Conservation (phyloP, 2,329 filamentous ascomycete species). For the Mollisia scopiformis region DNA sequence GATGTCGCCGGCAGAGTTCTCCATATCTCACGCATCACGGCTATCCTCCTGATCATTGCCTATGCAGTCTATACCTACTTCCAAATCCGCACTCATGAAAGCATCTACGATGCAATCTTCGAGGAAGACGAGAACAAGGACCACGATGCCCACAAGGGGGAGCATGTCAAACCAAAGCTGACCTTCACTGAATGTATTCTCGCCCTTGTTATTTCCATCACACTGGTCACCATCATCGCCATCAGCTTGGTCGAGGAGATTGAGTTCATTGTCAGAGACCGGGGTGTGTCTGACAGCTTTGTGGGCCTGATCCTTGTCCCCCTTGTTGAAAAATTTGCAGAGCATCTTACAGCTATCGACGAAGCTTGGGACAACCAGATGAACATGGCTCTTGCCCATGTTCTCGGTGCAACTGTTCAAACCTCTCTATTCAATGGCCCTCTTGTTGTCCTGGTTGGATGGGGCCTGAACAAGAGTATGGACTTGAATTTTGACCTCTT, state of each 20-base stretch:
- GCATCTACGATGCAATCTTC: constrained; percentile 75
- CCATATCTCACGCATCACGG: constrained; percentile 70
- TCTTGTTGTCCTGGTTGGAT: constrained; percentile 80
- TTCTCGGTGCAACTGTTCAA: constrained; percentile 85
- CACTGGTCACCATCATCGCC: constrained; percentile 74
- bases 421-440: constrained; percentile 89
- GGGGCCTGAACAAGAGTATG: constrained; percentile 73
- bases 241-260: constrained; percentile 77
- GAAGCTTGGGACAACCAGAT: constrained; percentile 84
- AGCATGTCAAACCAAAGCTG: constrained; percentile 64
- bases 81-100: constrained; percentile 76
- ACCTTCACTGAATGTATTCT: constrained; percentile 75
- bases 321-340: constrained; percentile 83
- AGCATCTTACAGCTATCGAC: constrained; percentile 82
- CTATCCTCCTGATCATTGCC: constrained; percentile 70
- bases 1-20: constrained; percentile 57
- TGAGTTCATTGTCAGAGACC: constrained; percentile 56
- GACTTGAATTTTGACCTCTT: constrained; percentile 86
- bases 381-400: constrained; percentile 83
- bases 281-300: constrained; percentile 58
- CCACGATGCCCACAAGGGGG: constrained; percentile 63
- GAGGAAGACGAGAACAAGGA: constrained; percentile 71
- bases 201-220: constrained; percentile 64
- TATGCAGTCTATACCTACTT: constrained; percentile 72
- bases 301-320: constrained; percentile 77